Evolutionary conservation across 768 basidiomycete genomes (phyloP), one percentile per base, ranked within the genome.

Genomic region (Tulasnella sp.): DNA sequence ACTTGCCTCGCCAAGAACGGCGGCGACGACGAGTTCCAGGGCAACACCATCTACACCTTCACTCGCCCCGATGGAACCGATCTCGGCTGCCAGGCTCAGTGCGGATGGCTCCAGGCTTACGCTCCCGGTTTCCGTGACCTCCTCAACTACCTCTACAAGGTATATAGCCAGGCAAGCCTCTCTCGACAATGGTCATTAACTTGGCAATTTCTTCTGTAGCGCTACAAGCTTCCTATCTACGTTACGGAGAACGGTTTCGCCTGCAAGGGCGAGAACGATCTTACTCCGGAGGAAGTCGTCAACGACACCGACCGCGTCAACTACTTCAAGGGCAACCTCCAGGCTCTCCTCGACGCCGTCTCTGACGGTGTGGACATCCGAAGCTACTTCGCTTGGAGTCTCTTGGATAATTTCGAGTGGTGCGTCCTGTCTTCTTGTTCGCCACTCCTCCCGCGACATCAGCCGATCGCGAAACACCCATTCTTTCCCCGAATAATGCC

Each of bases 161-260:
- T 88, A 75, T 67, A 80, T 42, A n/a, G 22, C n/a, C n/a, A 22
- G 17, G n/a, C 16, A 42, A 32, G 26, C 19, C 26, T 36, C 47
- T 69, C 26, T 62, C 69, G 19, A 14, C 17, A 67, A 41, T n/a
- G 39, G 26, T 44, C n/a, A n/a, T 17, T 36, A 34, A 32, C 52
- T 70, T 22, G 40, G 41, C 67, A 67, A 44, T 69, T 71, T 69
- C 34, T 66, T 41, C 52, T 36, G 26, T 76, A 84, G 82, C 80
- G 81, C n/a, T 86, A 84, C 77, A 76, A 80, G 34, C 80, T 81
- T 75, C 86, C 88, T 0, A 87, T 90, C 73, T 87, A 85, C 76
- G 86, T 90, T n/a, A 90, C 88, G 1, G 88, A 91, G 80, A 90
- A 90, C 76, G 88, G 89, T 0, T 90, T 89, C 76, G 84, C 88